Percentiles rank a stretch among this genome's conserved stretches.
phyloP scores from a whole-genome alignment of 2,329 filamentous ascomycete genomes.

The Trichoderma sp. region DNA sequence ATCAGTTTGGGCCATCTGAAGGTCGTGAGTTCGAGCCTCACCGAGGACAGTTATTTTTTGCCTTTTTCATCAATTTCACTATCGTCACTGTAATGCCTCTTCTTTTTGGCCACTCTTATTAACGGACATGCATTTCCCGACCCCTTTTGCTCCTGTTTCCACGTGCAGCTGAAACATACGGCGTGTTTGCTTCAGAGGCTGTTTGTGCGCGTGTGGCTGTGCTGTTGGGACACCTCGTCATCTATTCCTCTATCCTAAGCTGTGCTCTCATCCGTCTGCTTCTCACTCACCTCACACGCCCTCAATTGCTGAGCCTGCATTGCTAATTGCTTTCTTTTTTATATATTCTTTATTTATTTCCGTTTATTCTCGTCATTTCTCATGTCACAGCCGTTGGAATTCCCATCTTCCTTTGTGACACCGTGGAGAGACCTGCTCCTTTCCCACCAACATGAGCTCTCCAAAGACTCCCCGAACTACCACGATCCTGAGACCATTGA shows the following conservation, averaged over 20 bases:
- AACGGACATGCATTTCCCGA: background rate
- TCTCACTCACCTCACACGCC: background rate
- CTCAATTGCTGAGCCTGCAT: background rate
- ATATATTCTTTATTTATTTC: background rate
- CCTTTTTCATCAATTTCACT: background rate
- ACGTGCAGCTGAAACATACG: background rate
- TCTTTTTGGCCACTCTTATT: background rate
- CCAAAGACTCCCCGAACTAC: constrained; percentile 49
- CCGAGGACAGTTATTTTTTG: constrained; percentile 37
- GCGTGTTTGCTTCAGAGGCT: background rate
- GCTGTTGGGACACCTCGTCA: background rate
- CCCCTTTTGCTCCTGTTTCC: background rate
- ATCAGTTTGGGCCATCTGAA: constrained; percentile 35
- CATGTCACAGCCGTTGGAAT: constrained; percentile 22
- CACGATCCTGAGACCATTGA: constrained; percentile 43
- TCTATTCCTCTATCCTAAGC: background rate
- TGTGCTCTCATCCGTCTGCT: background rate
- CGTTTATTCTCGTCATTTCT: background rate
- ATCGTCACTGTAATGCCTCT: background rate
- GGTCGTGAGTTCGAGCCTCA: constrained; percentile 51
- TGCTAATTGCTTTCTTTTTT: background rate
- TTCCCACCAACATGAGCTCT: constrained; percentile 34
- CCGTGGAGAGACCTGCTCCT: constrained; percentile 37
- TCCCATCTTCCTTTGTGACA: constrained; percentile 39
- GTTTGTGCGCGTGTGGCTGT: constrained; percentile 1